Conservation (phyloP, 1,284 basidiomycete species). For the Porogramme epimiltina region DNA sequence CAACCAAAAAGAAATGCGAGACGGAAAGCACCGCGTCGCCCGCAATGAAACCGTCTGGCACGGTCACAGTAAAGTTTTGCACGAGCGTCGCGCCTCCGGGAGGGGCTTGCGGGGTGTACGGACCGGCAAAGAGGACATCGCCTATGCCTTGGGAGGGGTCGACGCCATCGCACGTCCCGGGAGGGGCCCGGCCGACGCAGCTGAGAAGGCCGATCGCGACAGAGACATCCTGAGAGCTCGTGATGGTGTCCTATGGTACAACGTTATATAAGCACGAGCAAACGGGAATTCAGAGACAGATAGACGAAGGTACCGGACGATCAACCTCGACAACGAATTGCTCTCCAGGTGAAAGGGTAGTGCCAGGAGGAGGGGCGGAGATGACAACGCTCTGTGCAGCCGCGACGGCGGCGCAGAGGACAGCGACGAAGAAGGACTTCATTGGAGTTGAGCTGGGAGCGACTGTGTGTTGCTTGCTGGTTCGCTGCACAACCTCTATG, state of each 20-base stretch:
- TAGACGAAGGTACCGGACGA: not conserved
- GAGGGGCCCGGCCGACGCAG: constrained; percentile 28
- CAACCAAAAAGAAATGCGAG: constrained; percentile 21
- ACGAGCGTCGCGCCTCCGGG: constrained; percentile 19
- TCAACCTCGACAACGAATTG: not conserved
- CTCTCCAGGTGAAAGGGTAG: constrained; percentile 1
- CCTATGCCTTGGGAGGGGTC: constrained; percentile 37
- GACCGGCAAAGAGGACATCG: constrained; percentile 45
- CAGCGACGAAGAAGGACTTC: not conserved
- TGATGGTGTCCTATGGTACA: constrained; percentile 36
- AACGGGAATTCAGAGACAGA: not conserved
- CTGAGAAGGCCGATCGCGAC: constrained; percentile 41
- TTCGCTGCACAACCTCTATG: too few relatives aligned
- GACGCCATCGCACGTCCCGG: constrained; percentile 27
- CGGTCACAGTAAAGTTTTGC: constrained; percentile 23
- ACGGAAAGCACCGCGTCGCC: constrained; percentile 17
- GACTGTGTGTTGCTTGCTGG: too few relatives aligned
- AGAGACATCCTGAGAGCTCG: constrained; percentile 41
- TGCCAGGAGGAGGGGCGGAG: not conserved
- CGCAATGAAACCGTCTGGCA: constrained; percentile 11
- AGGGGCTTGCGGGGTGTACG: constrained; percentile 32
- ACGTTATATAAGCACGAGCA: too few relatives aligned
- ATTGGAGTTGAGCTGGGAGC: too few relatives aligned
- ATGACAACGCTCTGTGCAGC: not conserved
- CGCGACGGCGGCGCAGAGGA: not conserved